Conservation (phyloP, 306 rosid species). For the Quercus variabilis region DNA sequence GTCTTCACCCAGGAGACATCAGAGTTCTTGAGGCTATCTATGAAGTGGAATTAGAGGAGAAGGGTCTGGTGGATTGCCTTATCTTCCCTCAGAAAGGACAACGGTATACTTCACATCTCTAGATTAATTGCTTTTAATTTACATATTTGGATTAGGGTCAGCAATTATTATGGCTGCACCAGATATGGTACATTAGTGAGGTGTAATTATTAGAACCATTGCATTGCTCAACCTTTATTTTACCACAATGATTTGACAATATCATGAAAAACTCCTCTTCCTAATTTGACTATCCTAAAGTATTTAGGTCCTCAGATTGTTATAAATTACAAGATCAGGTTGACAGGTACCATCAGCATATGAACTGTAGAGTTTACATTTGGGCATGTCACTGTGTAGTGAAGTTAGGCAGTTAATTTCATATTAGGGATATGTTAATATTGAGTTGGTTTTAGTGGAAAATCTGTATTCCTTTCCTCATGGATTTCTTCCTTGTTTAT, state of each 20-base stretch:
- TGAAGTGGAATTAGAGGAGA: conserved; percentile 57
- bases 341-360: background rate
- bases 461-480: background rate
- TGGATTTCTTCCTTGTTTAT: background rate
- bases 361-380: background rate
- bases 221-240: background rate
- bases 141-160: conserved; percentile 1
- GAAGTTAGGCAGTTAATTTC: background rate
- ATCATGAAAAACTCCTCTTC: background rate
- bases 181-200: background rate
- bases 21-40: conserved; percentile 88
- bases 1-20: conserved; percentile 95
- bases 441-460: background rate
- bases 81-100: conserved; percentile 84
- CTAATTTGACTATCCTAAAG: background rate
- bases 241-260: background rate
- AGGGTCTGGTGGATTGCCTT: conserved; percentile 74
- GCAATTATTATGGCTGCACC: background rate
- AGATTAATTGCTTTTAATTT: conserved; percentile 8
- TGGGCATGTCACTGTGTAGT: background rate
- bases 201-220: background rate
- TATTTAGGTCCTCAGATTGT: background rate
- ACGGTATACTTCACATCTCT: conserved; percentile 43
- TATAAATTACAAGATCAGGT: background rate
- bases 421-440: background rate